Conservation (phyloP, 768 basidiomycete genomes). For the Brasilioporus rufonigricans region DNA sequence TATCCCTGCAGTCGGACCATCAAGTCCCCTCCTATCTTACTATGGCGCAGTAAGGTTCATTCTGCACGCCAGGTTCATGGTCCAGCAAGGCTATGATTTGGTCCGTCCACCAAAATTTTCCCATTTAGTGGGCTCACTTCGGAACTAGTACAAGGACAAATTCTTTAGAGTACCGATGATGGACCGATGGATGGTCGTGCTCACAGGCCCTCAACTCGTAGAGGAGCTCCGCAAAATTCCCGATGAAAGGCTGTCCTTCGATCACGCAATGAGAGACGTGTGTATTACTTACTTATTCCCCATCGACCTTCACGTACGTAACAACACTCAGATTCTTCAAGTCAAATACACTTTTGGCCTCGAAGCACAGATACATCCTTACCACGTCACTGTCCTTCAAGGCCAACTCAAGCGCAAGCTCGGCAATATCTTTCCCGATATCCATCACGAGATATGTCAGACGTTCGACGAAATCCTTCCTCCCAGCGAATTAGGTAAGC, state of each 20-base stretch:
- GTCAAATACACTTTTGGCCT: slow-evolving; percentile 38
- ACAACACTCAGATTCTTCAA: slow-evolving; percentile 33
- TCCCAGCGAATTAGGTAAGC: slow-evolving; percentile 17
- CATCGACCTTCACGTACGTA: slow-evolving; percentile 15
- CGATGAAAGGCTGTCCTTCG: slow-evolving; percentile 45
- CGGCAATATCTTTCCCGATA: slow-evolving; percentile 29
- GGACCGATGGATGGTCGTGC: slow-evolving; percentile 45
- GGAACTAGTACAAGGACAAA: slow-evolving; percentile 27
- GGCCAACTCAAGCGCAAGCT: slow-evolving; percentile 35
- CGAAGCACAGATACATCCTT: slow-evolving; percentile 32
- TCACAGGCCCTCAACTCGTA: slow-evolving; percentile 40
- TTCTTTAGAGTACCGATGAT: slow-evolving; percentile 45
- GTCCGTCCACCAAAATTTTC: slow-evolving; percentile 16
- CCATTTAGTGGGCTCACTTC: slow-evolving; percentile 14
- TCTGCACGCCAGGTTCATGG: slow-evolving; percentile 30
- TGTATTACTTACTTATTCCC: slow-evolving; percentile 4
- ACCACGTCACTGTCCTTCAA: slow-evolving; percentile 35
- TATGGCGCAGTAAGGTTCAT: slow-evolving; percentile 31
- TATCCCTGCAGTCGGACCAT: slow-evolving; percentile 38
- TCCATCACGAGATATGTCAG: slow-evolving; percentile 34
- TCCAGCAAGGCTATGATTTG: slow-evolving; percentile 37
- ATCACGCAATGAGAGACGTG: slow-evolving; percentile 41
- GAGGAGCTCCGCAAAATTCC: slow-evolving; percentile 52
- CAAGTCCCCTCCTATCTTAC: slow-evolving; percentile 34
- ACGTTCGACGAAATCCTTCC: slow-evolving; percentile 32